Base-by-base conservation (phyloP, 352 stramenopile genomes). In the Globisporangium radiosum region DNA sequence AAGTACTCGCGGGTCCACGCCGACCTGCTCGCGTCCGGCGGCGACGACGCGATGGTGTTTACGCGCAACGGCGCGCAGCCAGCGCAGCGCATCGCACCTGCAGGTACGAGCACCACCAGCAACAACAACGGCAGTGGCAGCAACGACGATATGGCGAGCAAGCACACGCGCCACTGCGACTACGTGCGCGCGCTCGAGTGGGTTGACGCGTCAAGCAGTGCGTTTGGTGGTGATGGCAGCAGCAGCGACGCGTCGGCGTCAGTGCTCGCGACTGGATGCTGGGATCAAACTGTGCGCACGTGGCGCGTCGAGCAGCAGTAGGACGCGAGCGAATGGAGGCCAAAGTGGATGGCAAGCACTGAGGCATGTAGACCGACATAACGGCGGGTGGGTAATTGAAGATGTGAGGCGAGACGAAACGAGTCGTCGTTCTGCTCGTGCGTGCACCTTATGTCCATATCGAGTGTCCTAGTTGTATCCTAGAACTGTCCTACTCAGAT, bases 181-280 rank as follows among this genome's bases (percentile, higher is more conserved):
- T 94, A 94, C 47, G 76, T 94, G 8, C 84, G 81, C 25, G 80
- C 75, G 1, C 52, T 94, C 7, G 80, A 73, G 33, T 94, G 84
- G 84, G 76, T 80, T n/a, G n/a, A n/a, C n/a, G n/a, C n/a, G n/a
- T n/a, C n/a, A n/a, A n/a, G n/a, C n/a, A n/a, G n/a, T n/a, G n/a
- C n/a, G n/a, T 45, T 64, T 76, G 48, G 40, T 62, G 19, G 7
- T 60, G 15, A 50, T 69, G 10, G 37, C 7, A 15, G 44, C 7
- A 36, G 15, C 57, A 63, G 8, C 52, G 64, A 42, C 47, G 55
- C 14, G 9, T 37, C 19, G 47, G 65, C 8, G 7, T 66, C 70
- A 2, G 37, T 73, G 39, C 65, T 90, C 4, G 68, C 65, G 11
- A 85, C 73, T 0, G 82, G 78, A 8, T 81, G 75, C 0, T 92